Percentiles rank a stretch among this genome's conserved stretches.
Conservation (phyloP, 2,329 filamentous ascomycete species). For the Aspergillus ochraceoroseus region DNA sequence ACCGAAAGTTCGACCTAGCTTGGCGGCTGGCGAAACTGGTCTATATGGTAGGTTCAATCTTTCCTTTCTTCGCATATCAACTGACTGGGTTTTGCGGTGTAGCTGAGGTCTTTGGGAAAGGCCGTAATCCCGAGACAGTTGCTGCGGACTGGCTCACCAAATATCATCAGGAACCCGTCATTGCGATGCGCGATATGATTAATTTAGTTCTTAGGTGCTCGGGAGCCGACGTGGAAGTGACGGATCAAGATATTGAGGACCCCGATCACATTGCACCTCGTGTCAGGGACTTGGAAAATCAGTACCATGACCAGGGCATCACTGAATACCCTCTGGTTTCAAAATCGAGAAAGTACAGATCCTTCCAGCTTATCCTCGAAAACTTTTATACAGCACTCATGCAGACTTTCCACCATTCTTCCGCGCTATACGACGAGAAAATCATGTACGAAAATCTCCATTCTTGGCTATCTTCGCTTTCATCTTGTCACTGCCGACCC, state of each 20-base stretch:
- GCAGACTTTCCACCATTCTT: constrained; percentile 73
- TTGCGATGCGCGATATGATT: constrained; percentile 55
- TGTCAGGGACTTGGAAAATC: constrained; percentile 77
- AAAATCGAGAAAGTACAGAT: constrained; percentile 67
- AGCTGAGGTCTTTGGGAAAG: constrained; percentile 58
- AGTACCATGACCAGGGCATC: constrained; percentile 76
- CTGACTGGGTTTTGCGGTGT: constrained; percentile 23
- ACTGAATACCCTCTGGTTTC: constrained; percentile 90
- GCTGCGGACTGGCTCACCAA: constrained; percentile 54
- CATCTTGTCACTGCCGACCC: constrained; percentile 76
- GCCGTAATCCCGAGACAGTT: constrained; percentile 52
- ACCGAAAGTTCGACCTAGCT: constrained; percentile 49
- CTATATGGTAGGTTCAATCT: constrained; percentile 50
- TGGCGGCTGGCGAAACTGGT: constrained; percentile 51
- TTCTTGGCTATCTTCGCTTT: constrained; percentile 86
- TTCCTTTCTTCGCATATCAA: constrained; percentile 3
- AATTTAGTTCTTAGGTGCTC: constrained; percentile 63
- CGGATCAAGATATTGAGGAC: constrained; percentile 78
- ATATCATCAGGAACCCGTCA: constrained; percentile 53
- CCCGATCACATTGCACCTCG: constrained; percentile 77
- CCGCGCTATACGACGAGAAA: constrained; percentile 69
- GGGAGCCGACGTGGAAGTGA: constrained; percentile 75
- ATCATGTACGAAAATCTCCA: constrained; percentile 82
- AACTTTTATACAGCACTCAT: constrained; percentile 76
- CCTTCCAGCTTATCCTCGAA: constrained; percentile 72